These are phyloP conservation scores for Xylaria polymorpha DNA, from an alignment of 2,329 filamentous ascomycete genomes.

Conservation along the genomic window DNA sequence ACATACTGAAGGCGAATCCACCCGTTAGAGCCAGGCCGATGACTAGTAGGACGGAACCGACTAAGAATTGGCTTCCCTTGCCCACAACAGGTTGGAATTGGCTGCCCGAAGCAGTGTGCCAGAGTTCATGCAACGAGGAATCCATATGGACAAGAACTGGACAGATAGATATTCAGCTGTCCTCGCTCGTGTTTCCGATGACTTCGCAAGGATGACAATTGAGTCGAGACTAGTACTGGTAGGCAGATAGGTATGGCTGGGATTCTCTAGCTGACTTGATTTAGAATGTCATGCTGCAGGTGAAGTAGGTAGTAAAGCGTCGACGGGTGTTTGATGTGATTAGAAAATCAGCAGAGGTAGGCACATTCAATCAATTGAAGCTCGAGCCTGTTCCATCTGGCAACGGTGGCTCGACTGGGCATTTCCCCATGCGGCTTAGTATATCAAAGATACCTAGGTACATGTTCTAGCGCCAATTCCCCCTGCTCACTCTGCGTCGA, in stretches of 20 bases:
- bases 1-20: slow-evolving; percentile 86
- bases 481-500: slow-evolving; percentile 20
- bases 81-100: slow-evolving; percentile 83
- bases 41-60: slow-evolving; percentile 81
- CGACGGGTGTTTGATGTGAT: not conserved
- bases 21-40: slow-evolving; percentile 78
- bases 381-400: slow-evolving; percentile 21
- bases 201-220: not conserved
- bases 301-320: not conserved
- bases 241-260: not conserved
- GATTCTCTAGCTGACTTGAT: not conserved
- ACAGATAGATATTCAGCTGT: not conserved
- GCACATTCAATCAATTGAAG: slow-evolving; percentile 21
- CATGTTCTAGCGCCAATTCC: not conserved
- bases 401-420: slow-evolving; percentile 32
- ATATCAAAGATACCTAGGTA: not conserved
- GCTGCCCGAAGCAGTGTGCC: slow-evolving; percentile 90
- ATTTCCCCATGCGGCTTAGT: slow-evolving; percentile 22
- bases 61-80: slow-evolving; percentile 85
- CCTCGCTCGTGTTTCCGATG: not conserved
- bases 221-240: slow-evolving; percentile 1
- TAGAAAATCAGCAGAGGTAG: not conserved
- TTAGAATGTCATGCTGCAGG: not conserved
- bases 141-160: slow-evolving; percentile 67
- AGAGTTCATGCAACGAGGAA: slow-evolving; percentile 87